Conservation (phyloP, 345 rosid genomes). For the Fremontodendron californicum region DNA sequence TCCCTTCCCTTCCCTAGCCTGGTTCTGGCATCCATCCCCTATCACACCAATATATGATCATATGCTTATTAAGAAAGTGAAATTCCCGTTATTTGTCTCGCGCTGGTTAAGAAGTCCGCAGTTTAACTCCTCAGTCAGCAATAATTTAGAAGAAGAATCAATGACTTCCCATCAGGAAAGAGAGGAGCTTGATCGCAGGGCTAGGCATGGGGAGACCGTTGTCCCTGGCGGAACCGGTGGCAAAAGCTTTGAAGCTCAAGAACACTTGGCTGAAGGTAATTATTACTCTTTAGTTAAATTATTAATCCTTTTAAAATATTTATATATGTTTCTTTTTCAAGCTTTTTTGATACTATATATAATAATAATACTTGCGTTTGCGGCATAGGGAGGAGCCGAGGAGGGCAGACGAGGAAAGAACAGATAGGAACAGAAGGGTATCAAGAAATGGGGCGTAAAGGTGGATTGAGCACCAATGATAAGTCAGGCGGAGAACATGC, state of each 20-base stretch:
- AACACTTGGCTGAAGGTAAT: conserved; percentile 72
- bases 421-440: conserved; percentile 62
- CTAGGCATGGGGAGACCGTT: conserved; percentile 64
- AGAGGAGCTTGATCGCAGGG: conserved; percentile 44
- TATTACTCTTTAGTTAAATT: too few species aligned
- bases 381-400: conserved; percentile 52
- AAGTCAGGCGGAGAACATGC: conserved; percentile 31
- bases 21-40: not conserved
- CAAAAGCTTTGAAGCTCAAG: conserved; percentile 85
- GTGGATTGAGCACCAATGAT: conserved; percentile 41
- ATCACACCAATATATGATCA: not conserved
- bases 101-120: not conserved
- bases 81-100: not conserved
- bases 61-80: not conserved
- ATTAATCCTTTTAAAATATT: too few species aligned
- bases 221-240: conserved; percentile 87
- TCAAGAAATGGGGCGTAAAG: conserved; percentile 54
- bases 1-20: not conserved
- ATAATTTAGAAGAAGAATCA: not conserved
- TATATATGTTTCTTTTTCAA: too few species aligned
- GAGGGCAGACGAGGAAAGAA: conserved; percentile 55
- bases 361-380: too few species aligned
- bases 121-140: not conserved
- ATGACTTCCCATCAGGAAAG: conserved; percentile 46
- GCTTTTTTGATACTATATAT: too few species aligned